These are phyloP conservation scores for Arachnopeziza araneosa DNA, from an alignment of 2,329 filamentous ascomycete species.

Conservation along the genomic window DNA sequence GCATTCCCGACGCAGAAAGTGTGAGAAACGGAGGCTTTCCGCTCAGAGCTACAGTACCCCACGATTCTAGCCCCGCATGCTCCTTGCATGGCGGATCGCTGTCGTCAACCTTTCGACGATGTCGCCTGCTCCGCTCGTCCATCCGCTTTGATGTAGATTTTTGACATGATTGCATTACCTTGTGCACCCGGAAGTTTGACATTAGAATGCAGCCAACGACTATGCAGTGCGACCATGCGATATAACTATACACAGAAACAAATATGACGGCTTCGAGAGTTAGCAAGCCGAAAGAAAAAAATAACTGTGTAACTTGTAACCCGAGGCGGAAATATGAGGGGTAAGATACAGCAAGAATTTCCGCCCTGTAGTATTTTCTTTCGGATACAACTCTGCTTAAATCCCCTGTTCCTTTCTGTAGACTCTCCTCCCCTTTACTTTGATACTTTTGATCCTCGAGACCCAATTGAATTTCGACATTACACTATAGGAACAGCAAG, in stretches of 20 bases:
- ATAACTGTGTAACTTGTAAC: background rate
- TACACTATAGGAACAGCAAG: background rate
- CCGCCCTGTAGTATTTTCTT: background rate
- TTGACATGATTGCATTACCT: too few species aligned
- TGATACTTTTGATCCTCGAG: background rate
- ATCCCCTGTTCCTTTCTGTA: background rate
- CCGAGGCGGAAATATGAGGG: background rate
- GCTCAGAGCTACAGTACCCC: background rate
- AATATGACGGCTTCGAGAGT: background rate
- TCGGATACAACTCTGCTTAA: background rate
- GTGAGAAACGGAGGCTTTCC: background rate
- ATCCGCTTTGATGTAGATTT: too few species aligned
- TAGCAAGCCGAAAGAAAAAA: background rate
- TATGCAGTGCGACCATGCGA: background rate
- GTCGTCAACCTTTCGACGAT: too few species aligned
- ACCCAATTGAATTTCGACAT: too few species aligned
- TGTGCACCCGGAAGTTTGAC: too few species aligned
- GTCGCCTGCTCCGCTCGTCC: too few species aligned
- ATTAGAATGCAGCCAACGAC: too few species aligned
- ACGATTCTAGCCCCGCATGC: background rate
- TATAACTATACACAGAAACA: background rate
- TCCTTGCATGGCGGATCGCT: too few species aligned
- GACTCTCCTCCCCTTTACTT: background rate
- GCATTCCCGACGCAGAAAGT: background rate
- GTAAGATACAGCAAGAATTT: background rate